phyloP scores from a whole-genome alignment of 2,329 filamentous ascomycete species.

The Tolypocladium paradoxum region DNA sequence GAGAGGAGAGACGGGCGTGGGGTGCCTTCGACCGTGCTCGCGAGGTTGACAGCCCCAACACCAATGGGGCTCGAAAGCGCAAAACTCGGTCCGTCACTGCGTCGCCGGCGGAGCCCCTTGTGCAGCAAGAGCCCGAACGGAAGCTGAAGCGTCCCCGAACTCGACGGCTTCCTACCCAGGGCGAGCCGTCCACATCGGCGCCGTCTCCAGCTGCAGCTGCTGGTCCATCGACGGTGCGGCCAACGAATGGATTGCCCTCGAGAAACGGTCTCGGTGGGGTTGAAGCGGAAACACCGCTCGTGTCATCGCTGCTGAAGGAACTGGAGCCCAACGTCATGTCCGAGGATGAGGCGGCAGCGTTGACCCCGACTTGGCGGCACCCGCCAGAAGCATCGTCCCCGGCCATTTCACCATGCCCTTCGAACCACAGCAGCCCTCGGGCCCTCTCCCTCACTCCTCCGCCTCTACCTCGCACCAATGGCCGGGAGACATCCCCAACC shows the following conservation, averaged over 20 bases:
- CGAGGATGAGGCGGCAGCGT: conserved; percentile 38
- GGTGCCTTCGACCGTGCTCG: conserved; percentile 80
- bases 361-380: conserved; percentile 17
- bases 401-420: conserved; percentile 52
- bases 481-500: conserved; percentile 53
- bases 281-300: conserved; percentile 59
- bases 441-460: conserved; percentile 60
- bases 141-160: conserved; percentile 83
- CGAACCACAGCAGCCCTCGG: conserved; percentile 55
- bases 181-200: conserved; percentile 34
- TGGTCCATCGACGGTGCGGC: conserved; percentile 14
- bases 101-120: conserved; percentile 57
- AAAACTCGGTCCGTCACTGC: conserved; percentile 60
- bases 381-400: conserved; percentile 43
- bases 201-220: conserved; percentile 19
- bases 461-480: conserved; percentile 42
- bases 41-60: conserved; percentile 46
- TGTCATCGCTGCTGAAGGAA: conserved; percentile 79
- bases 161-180: conserved; percentile 45
- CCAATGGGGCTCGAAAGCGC: conserved; percentile 54
- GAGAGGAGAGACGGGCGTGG: conserved; percentile 79
- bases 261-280: conserved; percentile 13
- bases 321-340: conserved; percentile 58
- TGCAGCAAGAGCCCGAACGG: conserved; percentile 55
- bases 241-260: conserved; percentile 10